Conservation (phyloP, 2,329 filamentous ascomycete genomes). For the Thyridium curvatum region DNA sequence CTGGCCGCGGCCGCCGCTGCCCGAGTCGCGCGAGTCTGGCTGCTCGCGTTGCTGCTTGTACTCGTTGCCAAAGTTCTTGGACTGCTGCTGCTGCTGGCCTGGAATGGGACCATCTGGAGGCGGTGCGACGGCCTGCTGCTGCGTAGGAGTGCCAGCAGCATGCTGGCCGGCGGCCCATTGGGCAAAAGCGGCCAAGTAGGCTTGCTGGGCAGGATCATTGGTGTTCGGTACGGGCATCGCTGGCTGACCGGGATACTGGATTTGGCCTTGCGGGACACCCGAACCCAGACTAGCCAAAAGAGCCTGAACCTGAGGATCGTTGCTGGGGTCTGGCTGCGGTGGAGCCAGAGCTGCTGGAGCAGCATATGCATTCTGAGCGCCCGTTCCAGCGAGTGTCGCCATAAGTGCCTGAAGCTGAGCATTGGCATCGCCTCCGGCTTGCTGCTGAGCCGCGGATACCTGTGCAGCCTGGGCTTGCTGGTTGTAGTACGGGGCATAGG, state of each 20-base stretch:
- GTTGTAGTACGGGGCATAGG: slow-evolving; percentile 34
- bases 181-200: no score
- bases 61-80: slow-evolving; percentile 25
- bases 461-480: slow-evolving; percentile 15
- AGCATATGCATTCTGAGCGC: slow-evolving; percentile 24
- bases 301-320: slow-evolving; percentile 15
- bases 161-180: no score
- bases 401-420: slow-evolving; percentile 4
- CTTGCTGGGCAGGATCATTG: no score
- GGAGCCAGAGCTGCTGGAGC: no score
- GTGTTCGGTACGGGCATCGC: no score
- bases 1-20: slow-evolving; percentile 9
- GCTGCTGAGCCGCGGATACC: no score
- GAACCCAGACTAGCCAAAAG: slow-evolving; percentile 16
- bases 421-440: slow-evolving; percentile 1
- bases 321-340: slow-evolving; percentile 6
- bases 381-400: no score
- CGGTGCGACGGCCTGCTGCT: slow-evolving; percentile 1
- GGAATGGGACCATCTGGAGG: slow-evolving; percentile 5
- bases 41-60: slow-evolving; percentile 15
- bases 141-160: not conserved
- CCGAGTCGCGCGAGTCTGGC: slow-evolving; percentile 8
- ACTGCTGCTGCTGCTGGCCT: slow-evolving; percentile 14
- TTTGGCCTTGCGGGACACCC: no score
- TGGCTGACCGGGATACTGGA: no score